Evolutionary conservation across 2,329 filamentous ascomycete species (phyloP).

Genomic region (Calcarisporium arbuscula): DNA sequence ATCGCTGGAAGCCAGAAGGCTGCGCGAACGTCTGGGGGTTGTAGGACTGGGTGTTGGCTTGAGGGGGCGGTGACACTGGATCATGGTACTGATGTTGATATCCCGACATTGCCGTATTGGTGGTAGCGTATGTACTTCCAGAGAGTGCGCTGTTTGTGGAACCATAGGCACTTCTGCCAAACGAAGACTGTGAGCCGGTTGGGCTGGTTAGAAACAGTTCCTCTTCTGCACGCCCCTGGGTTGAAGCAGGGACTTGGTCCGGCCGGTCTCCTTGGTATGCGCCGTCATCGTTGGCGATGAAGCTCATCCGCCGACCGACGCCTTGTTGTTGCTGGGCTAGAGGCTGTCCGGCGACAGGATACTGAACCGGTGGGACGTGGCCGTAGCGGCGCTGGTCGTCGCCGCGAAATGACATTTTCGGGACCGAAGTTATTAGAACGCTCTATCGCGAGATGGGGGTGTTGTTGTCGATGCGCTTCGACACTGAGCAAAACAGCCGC

Average conservation of each 20-base stretch:
- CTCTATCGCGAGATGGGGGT: too few species aligned
- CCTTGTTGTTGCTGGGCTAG: slow-evolving; percentile 19
- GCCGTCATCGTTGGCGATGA: slow-evolving; percentile 69
- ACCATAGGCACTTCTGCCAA: slow-evolving; percentile 30
- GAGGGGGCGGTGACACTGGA: slow-evolving; percentile 36
- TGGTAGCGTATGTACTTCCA: too few species aligned
- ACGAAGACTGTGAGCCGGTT: slow-evolving; percentile 12
- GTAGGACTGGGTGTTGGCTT: slow-evolving; percentile 47
- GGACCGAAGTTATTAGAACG: slow-evolving; percentile 1
- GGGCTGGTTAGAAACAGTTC: slow-evolving; percentile 59
- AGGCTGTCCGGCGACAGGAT: slow-evolving; percentile 41
- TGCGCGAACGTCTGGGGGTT: slow-evolving; percentile 62
- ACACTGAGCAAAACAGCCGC: too few species aligned
- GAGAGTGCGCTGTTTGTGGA: slow-evolving; percentile 39
- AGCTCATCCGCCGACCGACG: slow-evolving; percentile 57
- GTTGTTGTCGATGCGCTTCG: too few species aligned
- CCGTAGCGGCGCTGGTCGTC: slow-evolving; percentile 59
- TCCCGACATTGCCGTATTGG: slow-evolving; percentile 42
- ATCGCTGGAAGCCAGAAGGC: slow-evolving; percentile 28
- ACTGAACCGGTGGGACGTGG: slow-evolving; percentile 60
- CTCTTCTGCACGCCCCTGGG: slow-evolving; percentile 33
- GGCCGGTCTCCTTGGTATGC: slow-evolving; percentile 30
- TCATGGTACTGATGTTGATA: slow-evolving; percentile 47
- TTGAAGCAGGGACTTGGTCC: not conserved
- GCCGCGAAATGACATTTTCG: slow-evolving; percentile 58